Base-by-base conservation (phyloP, 306 rosid species). In the Fagus crenata region DNA sequence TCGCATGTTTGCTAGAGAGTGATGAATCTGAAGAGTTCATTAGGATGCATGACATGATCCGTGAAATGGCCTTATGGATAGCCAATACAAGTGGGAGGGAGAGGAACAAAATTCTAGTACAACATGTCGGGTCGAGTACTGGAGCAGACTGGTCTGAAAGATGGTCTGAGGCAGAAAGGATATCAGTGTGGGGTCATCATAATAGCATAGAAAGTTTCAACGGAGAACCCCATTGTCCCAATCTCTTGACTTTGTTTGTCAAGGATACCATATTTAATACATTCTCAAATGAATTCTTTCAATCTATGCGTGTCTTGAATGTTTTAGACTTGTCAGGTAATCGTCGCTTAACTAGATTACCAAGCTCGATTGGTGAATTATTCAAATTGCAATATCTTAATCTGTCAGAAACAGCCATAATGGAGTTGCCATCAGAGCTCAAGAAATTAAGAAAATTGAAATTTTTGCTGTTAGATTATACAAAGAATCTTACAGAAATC, bases 31-130 rank as follows among this genome's bases (percentile, higher is more conserved):
- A 22, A 6, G 8, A 14, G 0, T 4, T 41, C 15, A 2, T 63
- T 33, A 63, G 49, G 22, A 63, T 75, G 51, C 72, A 75, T 2
- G 78, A 75, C 18, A 31, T 56, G 46, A 75, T 75, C 0, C 35
- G 63, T 3, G 76, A 70, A 6, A 78, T 78, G 81, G 81, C 81
- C 3, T 13, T 77, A 41, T 77, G 81, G 81, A 37, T 77, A 55
- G 6, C 37, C 2, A 41, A 75, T 32, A 70, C 53, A 33, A 0
- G 43, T 54, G 63, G 64, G 22, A 0, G 4, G 68, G 73, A 35
- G 15, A 55, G 18, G 33, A 68, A 80, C 31, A 73, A 72, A 73
- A 22, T 79, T n/a, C 1, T 74, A 2, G 9, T 73, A 36, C 4
- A 74, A 54, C 3, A 41, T 41, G 32, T 22, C 28, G 28, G 28